Percentiles rank a stretch among this genome's conserved stretches.
Evolutionary conservation across 768 basidiomycete genomes (phyloP).

Genomic region (Lactifluus echinatus): DNA sequence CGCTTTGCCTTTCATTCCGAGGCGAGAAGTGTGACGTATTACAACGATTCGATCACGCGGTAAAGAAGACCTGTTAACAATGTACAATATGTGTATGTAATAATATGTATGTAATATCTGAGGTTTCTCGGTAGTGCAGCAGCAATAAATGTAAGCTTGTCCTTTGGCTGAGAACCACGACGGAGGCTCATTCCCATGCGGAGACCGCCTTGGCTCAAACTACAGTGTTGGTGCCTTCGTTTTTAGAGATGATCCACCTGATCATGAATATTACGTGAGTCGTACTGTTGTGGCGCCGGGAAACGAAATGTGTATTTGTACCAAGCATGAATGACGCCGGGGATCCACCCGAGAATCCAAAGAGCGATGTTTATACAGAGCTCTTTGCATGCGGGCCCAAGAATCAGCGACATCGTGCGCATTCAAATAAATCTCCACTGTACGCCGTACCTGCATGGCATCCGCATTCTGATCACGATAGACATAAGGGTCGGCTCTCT

Average conservation of each 20-base stretch:
- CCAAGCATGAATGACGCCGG: slow-evolving; percentile 38
- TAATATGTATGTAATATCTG: neutral
- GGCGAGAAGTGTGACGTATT: neutral
- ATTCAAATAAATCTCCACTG: neutral
- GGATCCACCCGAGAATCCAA: slow-evolving; percentile 38
- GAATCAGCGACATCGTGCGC: neutral
- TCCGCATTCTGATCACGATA: slow-evolving; percentile 21
- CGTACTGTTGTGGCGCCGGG: no score
- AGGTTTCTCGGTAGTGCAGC: neutral
- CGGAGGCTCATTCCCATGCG: no score
- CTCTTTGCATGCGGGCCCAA: slow-evolving; percentile 22
- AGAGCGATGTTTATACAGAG: slow-evolving; percentile 34
- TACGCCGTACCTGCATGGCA: slow-evolving; percentile 22
- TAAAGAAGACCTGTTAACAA: neutral
- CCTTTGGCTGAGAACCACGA: no score
- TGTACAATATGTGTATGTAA: no score
- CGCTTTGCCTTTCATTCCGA: no score
- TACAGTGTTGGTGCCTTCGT: slow-evolving; percentile 20
- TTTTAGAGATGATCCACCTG: slow-evolving; percentile 29
- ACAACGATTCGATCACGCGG: neutral
- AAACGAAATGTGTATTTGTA: slow-evolving; percentile 16
- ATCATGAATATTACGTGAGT: neutral
- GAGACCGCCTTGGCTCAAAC: neutral
- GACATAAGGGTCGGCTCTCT: neutral
- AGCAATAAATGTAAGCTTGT: neutral